Evolutionary conservation across 768 basidiomycete genomes (phyloP).

Genomic region (Trametes punicea): DNA sequence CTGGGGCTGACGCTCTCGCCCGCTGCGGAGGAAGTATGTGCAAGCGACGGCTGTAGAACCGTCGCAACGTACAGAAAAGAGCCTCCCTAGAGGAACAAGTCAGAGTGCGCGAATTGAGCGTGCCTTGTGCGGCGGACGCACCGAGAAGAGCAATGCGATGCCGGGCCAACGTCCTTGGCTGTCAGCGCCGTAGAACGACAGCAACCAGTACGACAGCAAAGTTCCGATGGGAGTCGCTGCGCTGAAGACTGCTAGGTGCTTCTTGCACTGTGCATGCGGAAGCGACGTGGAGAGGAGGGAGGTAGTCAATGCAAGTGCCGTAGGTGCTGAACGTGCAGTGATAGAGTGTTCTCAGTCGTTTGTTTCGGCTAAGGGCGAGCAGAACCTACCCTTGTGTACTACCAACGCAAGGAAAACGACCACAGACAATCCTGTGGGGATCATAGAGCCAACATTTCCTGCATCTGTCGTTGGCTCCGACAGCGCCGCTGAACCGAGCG

Average conservation of each 20-base stretch:
- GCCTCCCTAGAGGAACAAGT: constrained; percentile 15
- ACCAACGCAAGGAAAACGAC: constrained; percentile 89
- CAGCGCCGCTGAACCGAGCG: constrained; percentile 76
- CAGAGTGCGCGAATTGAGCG: neutral
- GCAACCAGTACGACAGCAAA: constrained; percentile 65
- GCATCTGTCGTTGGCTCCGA: constrained; percentile 26
- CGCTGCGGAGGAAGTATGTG: neutral
- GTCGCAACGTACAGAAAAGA: constrained; percentile 25
- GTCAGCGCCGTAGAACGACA: constrained; percentile 51
- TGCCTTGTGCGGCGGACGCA: constrained; percentile 28
- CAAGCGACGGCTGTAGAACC: constrained; percentile 20
- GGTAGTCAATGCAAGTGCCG: constrained; percentile 84
- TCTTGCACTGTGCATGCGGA: constrained; percentile 63
- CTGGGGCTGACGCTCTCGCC: constrained; percentile 1
- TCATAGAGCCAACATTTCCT: constrained; percentile 21
- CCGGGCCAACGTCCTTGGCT: constrained; percentile 60
- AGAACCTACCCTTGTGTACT: constrained; percentile 75
- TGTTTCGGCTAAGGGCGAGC: neutral
- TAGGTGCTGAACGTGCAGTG: constrained; percentile 70
- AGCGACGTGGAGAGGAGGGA: constrained; percentile 79
- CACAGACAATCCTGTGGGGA: constrained; percentile 51
- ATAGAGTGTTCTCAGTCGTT: neutral
- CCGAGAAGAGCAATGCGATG: constrained; percentile 78
- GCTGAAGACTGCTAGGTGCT: constrained; percentile 74
- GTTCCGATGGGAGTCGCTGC: constrained; percentile 83